A percentile compares a stretch with the other conserved stretches of the same genome.
These are phyloP conservation scores for Phytophthora europaea DNA, from an alignment of 352 stramenopile genomes.

Conservation along the genomic window DNA sequence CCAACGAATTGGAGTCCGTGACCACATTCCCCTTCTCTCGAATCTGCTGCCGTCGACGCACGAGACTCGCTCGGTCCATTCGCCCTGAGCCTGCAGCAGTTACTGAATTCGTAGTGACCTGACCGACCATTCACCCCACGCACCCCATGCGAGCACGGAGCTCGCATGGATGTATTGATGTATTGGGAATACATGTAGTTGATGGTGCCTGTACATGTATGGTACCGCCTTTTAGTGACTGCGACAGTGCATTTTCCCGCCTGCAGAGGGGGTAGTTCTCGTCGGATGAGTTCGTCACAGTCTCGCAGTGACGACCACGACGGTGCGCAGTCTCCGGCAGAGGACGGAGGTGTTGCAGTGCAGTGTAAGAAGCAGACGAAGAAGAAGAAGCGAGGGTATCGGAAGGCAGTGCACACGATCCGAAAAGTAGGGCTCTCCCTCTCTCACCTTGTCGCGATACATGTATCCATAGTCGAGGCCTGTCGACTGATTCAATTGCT, in stretches of 20 bases:
- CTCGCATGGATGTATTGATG: too few species aligned
- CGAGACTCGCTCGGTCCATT: constrained; percentile 52
- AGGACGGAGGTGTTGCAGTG: too few species aligned
- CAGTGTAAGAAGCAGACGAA: neutral
- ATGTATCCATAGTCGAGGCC: neutral
- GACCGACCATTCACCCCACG: neutral
- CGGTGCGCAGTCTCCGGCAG: neutral
- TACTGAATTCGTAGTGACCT: constrained; percentile 1
- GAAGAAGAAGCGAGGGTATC: constrained; percentile 27
- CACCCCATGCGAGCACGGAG: neutral
- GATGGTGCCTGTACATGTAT: too few species aligned
- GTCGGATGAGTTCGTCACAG: neutral
- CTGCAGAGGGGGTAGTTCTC: neutral
- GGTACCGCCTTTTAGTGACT: neutral
- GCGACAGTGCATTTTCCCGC: neutral
- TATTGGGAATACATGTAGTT: too few species aligned
- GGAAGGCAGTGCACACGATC: constrained; percentile 36
- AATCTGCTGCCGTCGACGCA: constrained; percentile 48
- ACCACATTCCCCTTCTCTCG: constrained; percentile 27
- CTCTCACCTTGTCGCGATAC: too few species aligned
- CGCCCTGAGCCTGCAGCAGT: constrained; percentile 2
- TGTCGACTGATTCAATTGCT: neutral
- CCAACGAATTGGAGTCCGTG: constrained; percentile 2
- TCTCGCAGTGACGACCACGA: neutral
- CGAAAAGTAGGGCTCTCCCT: constrained; percentile 26